Evolutionary conservation across 495 filamentous ascomycete genomes (phyloP), one percentile per base, ranked within the genome.

Genomic region (Tuber calosporum): DNA sequence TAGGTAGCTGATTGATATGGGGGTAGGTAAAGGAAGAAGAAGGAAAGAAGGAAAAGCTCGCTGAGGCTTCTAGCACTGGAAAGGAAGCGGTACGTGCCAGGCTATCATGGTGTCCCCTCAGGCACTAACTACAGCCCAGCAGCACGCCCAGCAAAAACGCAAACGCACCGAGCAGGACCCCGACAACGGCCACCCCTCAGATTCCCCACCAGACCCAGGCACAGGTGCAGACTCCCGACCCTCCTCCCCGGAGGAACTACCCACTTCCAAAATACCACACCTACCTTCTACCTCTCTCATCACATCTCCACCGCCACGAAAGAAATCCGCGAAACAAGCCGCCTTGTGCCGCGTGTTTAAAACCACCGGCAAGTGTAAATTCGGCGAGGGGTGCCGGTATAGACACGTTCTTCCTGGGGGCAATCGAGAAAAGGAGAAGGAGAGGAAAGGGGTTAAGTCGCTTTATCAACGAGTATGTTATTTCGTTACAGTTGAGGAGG

Each of bases 381-480:
- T 82, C 42, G 86, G 86, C 7, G 80, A 83, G 66, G 76, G 81
- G 41, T 87, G 86, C 74, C 84, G 82, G 67, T 87, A 85, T 70
- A 81, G 80, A 8, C 86, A 87, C 45, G 85, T 6, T 30, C 26
- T 26, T 19, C 26, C 26, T 0, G 53, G 85, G 66, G 38, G 72
- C 20, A 73, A 74, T 41, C 45, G 40, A 40, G 37, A 73, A 36
- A 42, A 22, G 30, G 66, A 48, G 22, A 43, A 39, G 58, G 26
- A 36, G 38, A 69, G 67, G 17, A 71, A 53, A 20, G 74, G 72
- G 19, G 79, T 82, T 66, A 86, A 85, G 79, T 84, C 86, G 66
- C 82, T 88, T 39, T 84, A 85, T 67, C 85, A 87, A 73, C 82
- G 85, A 72, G 86, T 88, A 79, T 81, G 86, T 84, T n/a, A 62